Base-by-base conservation (phyloP, 495 filamentous ascomycete species). In the Penicillium ucsense region DNA sequence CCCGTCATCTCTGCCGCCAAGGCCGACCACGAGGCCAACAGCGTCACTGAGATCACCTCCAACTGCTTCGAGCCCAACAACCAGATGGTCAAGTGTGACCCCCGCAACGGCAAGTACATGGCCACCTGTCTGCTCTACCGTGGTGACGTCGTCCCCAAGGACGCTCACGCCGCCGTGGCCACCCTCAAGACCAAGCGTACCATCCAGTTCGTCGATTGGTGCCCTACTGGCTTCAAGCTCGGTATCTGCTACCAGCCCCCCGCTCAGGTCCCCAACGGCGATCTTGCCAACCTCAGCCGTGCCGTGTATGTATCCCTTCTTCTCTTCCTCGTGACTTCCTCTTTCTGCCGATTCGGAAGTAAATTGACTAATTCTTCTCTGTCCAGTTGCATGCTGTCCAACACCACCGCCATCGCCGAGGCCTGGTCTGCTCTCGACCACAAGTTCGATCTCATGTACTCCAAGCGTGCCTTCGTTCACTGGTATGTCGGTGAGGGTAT, bases 401-500 rank as follows among this genome's bases (percentile, higher is more conserved):
- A 98, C 80, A 98, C 94, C 50, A 98, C 92, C 38, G 92, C 92
- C 61, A 98, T 98, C 66, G 87, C 90, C 61, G 91, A 98, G 76
- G 92, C 92, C 47, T 98, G 92, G 92, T 88, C 89, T 41, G 87
- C 91, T 59, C 85, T 98, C 44, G 94, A 91, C 47, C 84, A 86
- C 80, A 98, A 98, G 74, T 98, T 98, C 74, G 92, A 98, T 59
- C 89, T 98, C 64, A 98, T 98, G 92, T 97, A 97, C 80, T 90
- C 90, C 66, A 98, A 98, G 83, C 92, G 92, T 72, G 92, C 92
- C 47, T 98, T 98, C 75, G 92, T 98, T 43, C 92, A 98, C 74
- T 98, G 92, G 92, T 98, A 98, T 61, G 92, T 98, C 66, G 92
- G 92, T 74, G 92, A 98, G 79, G 92, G 92, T 81, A 98, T 98